Evolutionary conservation across 1,284 basidiomycete genomes (phyloP).

Genomic region (Sphagnurus paluster): DNA sequence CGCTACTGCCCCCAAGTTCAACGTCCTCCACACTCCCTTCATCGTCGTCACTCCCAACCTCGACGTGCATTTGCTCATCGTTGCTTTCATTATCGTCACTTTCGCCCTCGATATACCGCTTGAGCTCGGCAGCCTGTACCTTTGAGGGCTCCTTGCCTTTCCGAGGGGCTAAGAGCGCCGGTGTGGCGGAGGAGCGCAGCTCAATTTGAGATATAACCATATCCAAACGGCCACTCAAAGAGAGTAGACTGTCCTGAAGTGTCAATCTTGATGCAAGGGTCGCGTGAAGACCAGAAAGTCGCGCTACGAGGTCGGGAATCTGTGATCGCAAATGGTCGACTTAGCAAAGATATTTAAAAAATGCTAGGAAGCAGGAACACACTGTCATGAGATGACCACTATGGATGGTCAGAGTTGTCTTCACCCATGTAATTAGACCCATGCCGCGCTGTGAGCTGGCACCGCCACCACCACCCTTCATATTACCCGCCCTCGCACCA

Average conservation of each 20-base stretch:
- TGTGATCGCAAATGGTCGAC: constrained; percentile 38
- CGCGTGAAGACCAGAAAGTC: constrained; percentile 82
- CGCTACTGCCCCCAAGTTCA: constrained; percentile 59
- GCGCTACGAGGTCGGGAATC: constrained; percentile 85
- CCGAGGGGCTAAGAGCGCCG: constrained; percentile 50
- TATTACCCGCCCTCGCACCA: constrained; percentile 69
- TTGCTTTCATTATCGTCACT: constrained; percentile 71
- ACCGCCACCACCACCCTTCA: constrained; percentile 80
- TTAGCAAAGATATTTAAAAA: constrained; percentile 6
- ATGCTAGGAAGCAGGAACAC: constrained; percentile 30
- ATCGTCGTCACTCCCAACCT: constrained; percentile 67
- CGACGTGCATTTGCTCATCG: constrained; percentile 61
- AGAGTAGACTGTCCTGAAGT: constrained; percentile 83
- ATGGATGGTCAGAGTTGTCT: constrained; percentile 84
- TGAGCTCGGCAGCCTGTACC: constrained; percentile 38
- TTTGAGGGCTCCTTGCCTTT: constrained; percentile 34
- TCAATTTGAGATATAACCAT: constrained; percentile 94
- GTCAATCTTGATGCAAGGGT: constrained; percentile 81
- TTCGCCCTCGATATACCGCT: constrained; percentile 75
- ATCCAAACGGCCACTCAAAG: constrained; percentile 88
- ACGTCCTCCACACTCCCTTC: constrained; percentile 71
- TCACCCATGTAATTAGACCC: constrained; percentile 87
- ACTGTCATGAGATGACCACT: constrained; percentile 95
- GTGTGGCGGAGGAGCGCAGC: constrained; percentile 68
- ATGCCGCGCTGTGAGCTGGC: constrained; percentile 87